phyloP scores from a whole-genome alignment of 1,139 yeast species.

The Saccharomyces hybrid region DNA sequence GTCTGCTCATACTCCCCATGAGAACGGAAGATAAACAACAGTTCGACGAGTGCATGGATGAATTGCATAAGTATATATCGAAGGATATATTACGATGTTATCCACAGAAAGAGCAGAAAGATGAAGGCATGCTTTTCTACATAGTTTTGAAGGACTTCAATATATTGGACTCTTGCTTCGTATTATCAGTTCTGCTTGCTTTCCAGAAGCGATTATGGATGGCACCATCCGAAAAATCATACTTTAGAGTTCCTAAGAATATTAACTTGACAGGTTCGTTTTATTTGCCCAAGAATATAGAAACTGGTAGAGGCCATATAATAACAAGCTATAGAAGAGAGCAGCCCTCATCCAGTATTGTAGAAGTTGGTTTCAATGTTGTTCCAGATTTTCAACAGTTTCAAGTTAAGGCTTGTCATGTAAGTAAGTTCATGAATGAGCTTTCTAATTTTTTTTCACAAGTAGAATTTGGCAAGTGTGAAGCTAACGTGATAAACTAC shows the following conservation, averaged over 20 bases:
- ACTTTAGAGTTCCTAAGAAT: constrained; percentile 12
- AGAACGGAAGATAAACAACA: constrained; percentile 1
- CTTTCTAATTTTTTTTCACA: constrained; percentile 6
- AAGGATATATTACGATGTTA: constrained; percentile 10
- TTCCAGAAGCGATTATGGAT: constrained; percentile 13
- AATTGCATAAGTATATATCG: constrained; percentile 15
- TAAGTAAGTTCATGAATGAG: constrained; percentile 6
- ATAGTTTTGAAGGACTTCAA: constrained; percentile 15
- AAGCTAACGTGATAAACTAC: constrained; percentile 7
- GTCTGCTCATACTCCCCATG: constrained; percentile 14
- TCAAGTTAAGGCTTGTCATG: constrained; percentile 3
- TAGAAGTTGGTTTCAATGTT: neutral
- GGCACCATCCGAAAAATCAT: constrained; percentile 6
- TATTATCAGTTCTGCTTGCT: constrained; percentile 17
- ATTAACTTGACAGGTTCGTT: constrained; percentile 15
- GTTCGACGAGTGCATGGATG: constrained; percentile 10
- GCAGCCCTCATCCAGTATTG: neutral
- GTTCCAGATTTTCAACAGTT: constrained; percentile 9
- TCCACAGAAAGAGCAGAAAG: neutral
- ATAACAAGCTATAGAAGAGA: neutral
- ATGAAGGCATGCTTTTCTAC: constrained; percentile 3
- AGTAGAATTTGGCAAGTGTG: constrained; percentile 14
- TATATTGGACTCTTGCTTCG: constrained; percentile 21
- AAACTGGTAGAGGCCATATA: neutral
- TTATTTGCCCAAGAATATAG: constrained; percentile 8